phyloP scores from a whole-genome alignment of 78 protist genomes.

The Emiliania huxleyi region DNA sequence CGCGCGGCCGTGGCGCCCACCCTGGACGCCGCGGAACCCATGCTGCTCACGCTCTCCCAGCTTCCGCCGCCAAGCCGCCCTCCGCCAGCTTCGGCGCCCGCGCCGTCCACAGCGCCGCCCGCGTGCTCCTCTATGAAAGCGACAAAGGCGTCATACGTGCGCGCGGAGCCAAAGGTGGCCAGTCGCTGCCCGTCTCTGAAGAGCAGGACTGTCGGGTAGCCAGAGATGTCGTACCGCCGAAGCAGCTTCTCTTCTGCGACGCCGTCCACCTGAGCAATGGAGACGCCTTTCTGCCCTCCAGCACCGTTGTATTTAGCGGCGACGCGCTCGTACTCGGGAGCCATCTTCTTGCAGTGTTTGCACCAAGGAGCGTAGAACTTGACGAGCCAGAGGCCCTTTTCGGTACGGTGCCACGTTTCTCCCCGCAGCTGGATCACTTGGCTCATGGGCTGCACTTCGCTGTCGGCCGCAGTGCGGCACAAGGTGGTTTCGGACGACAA shows the following conservation, averaged over 20 bases:
- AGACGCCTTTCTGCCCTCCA: too few relatives aligned
- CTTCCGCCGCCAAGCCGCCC: too few relatives aligned
- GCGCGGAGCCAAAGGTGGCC: background rate
- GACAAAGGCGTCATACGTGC: background rate
- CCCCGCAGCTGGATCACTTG: background rate
- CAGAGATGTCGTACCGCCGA: background rate
- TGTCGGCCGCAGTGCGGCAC: too few relatives aligned
- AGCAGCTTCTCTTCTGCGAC: background rate
- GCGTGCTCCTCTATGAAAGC: background rate
- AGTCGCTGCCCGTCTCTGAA: background rate
- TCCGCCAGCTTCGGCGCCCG: background rate
- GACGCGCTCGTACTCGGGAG: conserved; percentile 33
- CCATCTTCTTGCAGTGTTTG: conserved; percentile 53
- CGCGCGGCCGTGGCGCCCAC: too few relatives aligned
- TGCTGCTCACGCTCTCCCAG: too few relatives aligned
- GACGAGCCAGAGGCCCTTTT: background rate
- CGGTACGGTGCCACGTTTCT: background rate
- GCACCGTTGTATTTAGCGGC: background rate
- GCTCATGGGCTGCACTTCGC: too few relatives aligned
- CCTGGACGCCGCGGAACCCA: too few relatives aligned
- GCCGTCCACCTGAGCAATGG: background rate
- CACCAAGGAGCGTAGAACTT: conserved; percentile 66
- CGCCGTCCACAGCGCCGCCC: background rate
- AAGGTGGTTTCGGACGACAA: too few relatives aligned
- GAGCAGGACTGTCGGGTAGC: conserved; percentile 5